phyloP scores from a whole-genome alignment of 306 rosid genomes.

The Boehmeria nivea region DNA sequence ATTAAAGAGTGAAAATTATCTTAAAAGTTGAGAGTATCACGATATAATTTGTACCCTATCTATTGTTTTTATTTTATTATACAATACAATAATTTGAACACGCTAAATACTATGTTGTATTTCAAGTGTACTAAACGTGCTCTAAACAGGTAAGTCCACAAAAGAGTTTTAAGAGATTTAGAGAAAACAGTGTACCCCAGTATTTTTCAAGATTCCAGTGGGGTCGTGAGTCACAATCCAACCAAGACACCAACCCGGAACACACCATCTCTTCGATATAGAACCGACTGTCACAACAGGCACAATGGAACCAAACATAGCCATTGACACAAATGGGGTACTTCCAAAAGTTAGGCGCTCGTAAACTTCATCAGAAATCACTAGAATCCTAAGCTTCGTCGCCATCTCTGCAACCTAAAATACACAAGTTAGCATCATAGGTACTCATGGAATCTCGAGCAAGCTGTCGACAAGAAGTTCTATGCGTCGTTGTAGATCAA shows the following conservation, averaged over 20 bases:
- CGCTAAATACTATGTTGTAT: no score
- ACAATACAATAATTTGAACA: not conserved
- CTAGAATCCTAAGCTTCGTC: slow-evolving; percentile 37
- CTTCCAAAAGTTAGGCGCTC: slow-evolving; percentile 32
- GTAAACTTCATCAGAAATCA: slow-evolving; percentile 43
- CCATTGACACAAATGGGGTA: slow-evolving; percentile 44
- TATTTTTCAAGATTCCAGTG: slow-evolving; percentile 21
- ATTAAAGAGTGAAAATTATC: no score
- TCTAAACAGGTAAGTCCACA: not conserved
- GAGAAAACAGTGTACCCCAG: slow-evolving; percentile 27
- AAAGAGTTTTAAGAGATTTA: no score
- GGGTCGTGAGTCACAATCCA: slow-evolving; percentile 37
- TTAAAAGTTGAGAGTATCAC: no score
- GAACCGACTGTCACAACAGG: slow-evolving; percentile 47
- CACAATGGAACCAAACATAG: slow-evolving; percentile 30
- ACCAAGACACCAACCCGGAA: slow-evolving; percentile 52
- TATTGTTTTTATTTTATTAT: not conserved
- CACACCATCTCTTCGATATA: slow-evolving; percentile 38
- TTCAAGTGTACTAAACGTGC: no score
- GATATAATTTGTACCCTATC: no score
- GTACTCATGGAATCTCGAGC: not conserved
- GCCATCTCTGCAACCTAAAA: slow-evolving; percentile 37
- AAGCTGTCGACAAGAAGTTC: not conserved
- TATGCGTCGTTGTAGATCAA: no score
- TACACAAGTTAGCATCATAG: not conserved